phyloP scores from a whole-genome alignment of 1,284 basidiomycete species.

The Fomitopsis schrenkii region DNA sequence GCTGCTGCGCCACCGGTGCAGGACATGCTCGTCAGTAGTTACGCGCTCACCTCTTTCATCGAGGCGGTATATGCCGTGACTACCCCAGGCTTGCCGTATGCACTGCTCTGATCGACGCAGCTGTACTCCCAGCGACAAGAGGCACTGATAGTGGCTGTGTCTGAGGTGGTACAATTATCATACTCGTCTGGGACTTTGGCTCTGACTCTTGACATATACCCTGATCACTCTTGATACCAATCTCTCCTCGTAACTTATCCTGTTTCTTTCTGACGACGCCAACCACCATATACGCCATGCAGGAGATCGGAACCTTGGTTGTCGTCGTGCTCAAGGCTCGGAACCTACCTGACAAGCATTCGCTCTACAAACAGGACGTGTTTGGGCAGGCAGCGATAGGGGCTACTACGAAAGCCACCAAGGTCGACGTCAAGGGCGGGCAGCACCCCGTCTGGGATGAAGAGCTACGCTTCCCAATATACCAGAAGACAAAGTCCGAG shows the following conservation, averaged over 20 bases:
- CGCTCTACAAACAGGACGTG: constrained; percentile 75
- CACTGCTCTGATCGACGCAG: not conserved
- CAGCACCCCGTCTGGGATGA: constrained; percentile 78
- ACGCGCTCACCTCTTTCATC: no score
- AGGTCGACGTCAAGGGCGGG: constrained; percentile 65
- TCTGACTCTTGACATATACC: not conserved
- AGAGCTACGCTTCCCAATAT: constrained; percentile 60
- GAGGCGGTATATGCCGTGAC: not conserved
- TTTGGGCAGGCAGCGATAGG: constrained; percentile 47
- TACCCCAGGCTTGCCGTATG: not conserved
- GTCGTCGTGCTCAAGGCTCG: constrained; percentile 72
- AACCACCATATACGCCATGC: constrained; percentile 1
- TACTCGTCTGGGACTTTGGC: not conserved
- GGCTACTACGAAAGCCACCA: constrained; percentile 51
- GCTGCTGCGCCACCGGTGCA: no score
- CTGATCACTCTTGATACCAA: not conserved
- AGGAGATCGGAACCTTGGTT: constrained; percentile 59
- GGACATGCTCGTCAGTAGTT: no score
- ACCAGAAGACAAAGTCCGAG: constrained; percentile 40
- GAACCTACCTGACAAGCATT: constrained; percentile 68
- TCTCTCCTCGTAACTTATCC: not conserved
- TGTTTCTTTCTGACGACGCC: not conserved
- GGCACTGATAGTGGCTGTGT: not conserved
- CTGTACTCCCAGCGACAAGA: not conserved
- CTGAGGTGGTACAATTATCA: not conserved